Evolutionary conservation across 139 green algal species (phyloP).

Genomic region (Chlamydomonas sp.): DNA sequence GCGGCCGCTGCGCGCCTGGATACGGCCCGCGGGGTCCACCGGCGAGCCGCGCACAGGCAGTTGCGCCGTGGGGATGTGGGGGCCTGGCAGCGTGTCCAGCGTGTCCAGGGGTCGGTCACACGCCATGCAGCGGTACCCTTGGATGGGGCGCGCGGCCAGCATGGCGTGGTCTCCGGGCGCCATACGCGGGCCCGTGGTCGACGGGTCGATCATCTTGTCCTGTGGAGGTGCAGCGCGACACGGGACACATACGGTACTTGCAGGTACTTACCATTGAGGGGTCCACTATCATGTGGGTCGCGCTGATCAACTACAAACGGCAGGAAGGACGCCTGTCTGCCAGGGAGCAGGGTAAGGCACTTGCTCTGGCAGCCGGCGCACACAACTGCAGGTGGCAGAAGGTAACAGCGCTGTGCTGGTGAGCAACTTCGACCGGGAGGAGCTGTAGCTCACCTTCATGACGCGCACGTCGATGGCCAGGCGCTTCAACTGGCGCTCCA

Average conservation of each 20-base stretch:
- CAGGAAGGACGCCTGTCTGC: too few relatives aligned
- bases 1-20: slow-evolving; percentile 17
- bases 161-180: slow-evolving; percentile 66
- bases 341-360: too few relatives aligned
- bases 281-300: too few relatives aligned
- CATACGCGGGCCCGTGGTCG: neutral
- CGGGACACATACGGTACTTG: neutral
- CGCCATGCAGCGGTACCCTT: slow-evolving; percentile 60
- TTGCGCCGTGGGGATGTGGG: slow-evolving; percentile 57
- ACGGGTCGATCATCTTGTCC: slow-evolving; percentile 13
- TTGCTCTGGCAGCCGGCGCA: too few relatives aligned
- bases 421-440: too few relatives aligned
- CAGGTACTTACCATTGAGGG: too few relatives aligned
- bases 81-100: slow-evolving; percentile 54
- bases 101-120: slow-evolving; percentile 70
- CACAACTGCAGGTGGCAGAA: too few relatives aligned
- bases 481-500: slow-evolving; percentile 47
- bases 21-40: neutral
- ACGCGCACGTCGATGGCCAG: slow-evolving; percentile 36
- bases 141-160: slow-evolving; percentile 60
- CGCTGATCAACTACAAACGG: too few relatives aligned
- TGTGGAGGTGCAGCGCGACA: neutral
- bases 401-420: too few relatives aligned
- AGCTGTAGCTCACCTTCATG: slow-evolving; percentile 12
- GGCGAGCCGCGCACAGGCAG: slow-evolving; percentile 20